A percentile compares a stretch with the other conserved stretches of the same genome.
Conservation (phyloP, 495 filamentous ascomycete species). For the Penicillium fimorum region DNA sequence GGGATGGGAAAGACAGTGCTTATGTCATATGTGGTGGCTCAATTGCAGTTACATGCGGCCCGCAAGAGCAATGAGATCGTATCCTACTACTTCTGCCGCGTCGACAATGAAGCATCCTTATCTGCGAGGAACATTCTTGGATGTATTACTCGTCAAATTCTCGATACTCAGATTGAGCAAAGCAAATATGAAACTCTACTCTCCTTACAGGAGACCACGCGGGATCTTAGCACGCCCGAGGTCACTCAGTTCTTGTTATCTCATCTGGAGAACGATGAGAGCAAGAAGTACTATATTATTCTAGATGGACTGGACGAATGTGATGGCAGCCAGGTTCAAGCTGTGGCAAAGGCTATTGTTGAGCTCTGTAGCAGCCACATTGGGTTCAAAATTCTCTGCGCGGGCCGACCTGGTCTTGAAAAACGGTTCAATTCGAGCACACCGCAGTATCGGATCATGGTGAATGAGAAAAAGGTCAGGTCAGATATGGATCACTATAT, state of each 20-base stretch:
- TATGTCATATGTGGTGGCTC: constrained; percentile 22
- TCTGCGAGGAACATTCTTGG: constrained; percentile 22
- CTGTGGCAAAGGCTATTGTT: constrained; percentile 5
- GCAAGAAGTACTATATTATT: background rate
- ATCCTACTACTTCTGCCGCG: constrained; percentile 22
- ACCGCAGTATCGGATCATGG: constrained; percentile 6
- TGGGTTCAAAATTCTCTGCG: constrained; percentile 8
- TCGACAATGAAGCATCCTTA: constrained; percentile 19
- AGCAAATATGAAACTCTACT: background rate
- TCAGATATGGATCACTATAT: constrained; percentile 27
- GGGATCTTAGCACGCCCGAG: constrained; percentile 2
- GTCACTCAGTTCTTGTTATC: background rate
- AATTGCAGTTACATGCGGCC: constrained; percentile 4
- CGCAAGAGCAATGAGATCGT: constrained; percentile 8
- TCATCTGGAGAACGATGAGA: background rate
- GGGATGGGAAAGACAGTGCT: constrained; percentile 31
- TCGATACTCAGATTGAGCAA: constrained; percentile 15
- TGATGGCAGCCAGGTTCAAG: background rate
- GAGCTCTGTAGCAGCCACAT: background rate
- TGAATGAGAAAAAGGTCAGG: constrained; percentile 8
- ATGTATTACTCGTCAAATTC: constrained; percentile 17
- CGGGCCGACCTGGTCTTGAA: constrained; percentile 14
- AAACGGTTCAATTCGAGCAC: background rate
- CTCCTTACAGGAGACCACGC: background rate
- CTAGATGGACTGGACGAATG: constrained; percentile 7